Evolutionary conservation across 768 basidiomycete species (phyloP), one percentile per base, ranked within the genome.

Genomic region (Serendipita indica): DNA sequence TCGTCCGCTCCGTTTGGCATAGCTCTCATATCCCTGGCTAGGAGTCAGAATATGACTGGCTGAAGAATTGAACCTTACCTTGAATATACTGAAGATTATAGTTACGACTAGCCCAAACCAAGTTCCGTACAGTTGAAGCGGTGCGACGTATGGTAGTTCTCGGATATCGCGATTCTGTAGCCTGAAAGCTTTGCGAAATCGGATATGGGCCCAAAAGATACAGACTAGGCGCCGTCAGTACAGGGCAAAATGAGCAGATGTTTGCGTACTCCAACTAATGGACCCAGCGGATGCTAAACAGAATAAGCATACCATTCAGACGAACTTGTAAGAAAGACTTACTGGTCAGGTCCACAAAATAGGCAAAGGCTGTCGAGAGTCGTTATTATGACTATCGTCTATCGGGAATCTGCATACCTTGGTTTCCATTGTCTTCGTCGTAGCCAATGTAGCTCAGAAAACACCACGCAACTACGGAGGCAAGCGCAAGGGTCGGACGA

Each of bases 281-380:
- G 25, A 27, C 22, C 49, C 49, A 16, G 49, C 49, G 25, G 49
- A 22, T 18, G 49, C 49, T 54, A 54, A 5, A n/a, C n/a, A n/a
- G 45, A 39, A 39, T 7, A 43, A 25, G 27, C 18, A 5, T 10
- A 4, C 16, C 32, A 10, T 5, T 10, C 10, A 28, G 10, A 33
- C 49, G 16, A 12, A 20, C 10, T n/a, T n/a, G n/a, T n/a, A n/a
- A n/a, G n/a, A n/a, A n/a, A 27, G n/a, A 54, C 49, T 54, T 30
- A 54, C 49, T 54, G 20, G 49, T 54, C 16, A 54, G 22, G n/a
- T 54, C 49, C 20, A 54, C 20, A 54, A 54, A 54, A n/a, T 54
- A 54, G 30, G 20, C 49, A 54, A 54, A 54, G 10, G 30, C 49
- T 54, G 22, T n/a, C 10, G n/a, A 7, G 49, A 7, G n/a, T 32